Base-by-base conservation (phyloP, 2,329 filamentous ascomycete genomes). In the Aureobasidium melanogenum region DNA sequence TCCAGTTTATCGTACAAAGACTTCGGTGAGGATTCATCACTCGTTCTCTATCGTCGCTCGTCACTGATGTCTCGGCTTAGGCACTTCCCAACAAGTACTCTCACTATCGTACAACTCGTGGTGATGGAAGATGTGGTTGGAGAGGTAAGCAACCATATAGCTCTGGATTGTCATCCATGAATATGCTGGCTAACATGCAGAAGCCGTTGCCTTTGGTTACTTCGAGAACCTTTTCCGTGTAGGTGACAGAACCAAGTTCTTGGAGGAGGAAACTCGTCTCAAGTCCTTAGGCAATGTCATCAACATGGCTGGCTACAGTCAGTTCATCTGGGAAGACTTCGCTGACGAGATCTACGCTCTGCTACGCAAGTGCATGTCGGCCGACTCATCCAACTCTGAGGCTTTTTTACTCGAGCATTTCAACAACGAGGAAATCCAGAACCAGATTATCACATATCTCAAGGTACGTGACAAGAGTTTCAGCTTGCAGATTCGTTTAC, bases 71-170 rank as follows among this genome's bases (percentile, higher is more conserved):
- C 26, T 63, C 47, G 38, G 64, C 48, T 47, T 32, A 96, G 91
- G 82, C 86, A 22, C 82, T 99, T 60, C 88, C 91, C 7, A 82
- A 87, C 68, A 90, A 88, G 61, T 96, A 96, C 74, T 89, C 90
- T 22, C 87, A 60, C 51, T 56, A 59, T 44, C 54, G 63, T n/a
- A 60, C 46, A 3, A 63, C 55, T 48, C 87, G 88, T 74, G 93
- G 94, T 58, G 93, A 97, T 76, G 94, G 94, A 63, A 95, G 96
- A 72, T 97, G 94, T 76, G 94, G 93, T 69, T 97, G 94, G 93
- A 85, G 93, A 87, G 94, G 93, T 97, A 81, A 79, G 86, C 66
- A 58, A n/a, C 15, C 52, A 47, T n/a, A 39, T 12, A n/a, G 46
- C 34, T 62, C 59, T 60, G 44, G 58, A 63, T 15, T 36, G 15